These are phyloP conservation scores for Metschnikowia reukaufii DNA, from an alignment of 805 yeast genomes.

Conservation along the genomic window DNA sequence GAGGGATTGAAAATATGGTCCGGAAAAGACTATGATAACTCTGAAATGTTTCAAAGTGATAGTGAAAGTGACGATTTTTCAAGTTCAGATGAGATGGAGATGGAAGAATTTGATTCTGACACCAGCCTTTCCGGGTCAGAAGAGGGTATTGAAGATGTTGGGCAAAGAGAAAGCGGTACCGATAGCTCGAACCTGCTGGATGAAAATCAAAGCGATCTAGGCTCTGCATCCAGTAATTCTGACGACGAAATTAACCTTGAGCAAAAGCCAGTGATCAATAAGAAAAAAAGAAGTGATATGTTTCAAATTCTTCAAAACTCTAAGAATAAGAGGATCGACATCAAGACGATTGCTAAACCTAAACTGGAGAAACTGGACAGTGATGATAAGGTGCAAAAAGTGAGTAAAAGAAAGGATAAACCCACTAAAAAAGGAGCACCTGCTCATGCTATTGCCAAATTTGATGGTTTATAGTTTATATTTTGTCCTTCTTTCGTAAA, in stretches of 20 bases:
- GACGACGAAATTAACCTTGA: neutral
- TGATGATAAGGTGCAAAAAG: constrained; percentile 14
- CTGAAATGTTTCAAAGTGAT: constrained; percentile 1
- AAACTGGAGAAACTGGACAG: constrained; percentile 10
- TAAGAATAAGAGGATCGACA: constrained; percentile 21
- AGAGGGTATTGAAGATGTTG: neutral
- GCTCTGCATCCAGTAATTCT: neutral
- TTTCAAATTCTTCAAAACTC: constrained; percentile 14
- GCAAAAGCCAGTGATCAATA: constrained; percentile 2
- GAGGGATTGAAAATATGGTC: constrained; percentile 76
- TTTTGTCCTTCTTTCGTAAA: too few relatives aligned
- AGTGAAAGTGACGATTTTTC: constrained; percentile 2
- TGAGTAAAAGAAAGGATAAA: constrained; percentile 4
- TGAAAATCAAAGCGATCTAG: neutral
- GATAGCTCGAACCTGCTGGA: neutral
- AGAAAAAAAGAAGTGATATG: constrained; percentile 7
- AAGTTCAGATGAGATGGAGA: constrained; percentile 5
- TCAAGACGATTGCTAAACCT: constrained; percentile 20
- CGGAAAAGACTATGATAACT: neutral
- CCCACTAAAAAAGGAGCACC: constrained; percentile 15
- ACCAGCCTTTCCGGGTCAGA: neutral
- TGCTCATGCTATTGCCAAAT: constrained; percentile 32
- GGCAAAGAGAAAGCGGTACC: neutral
- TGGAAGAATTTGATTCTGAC: constrained; percentile 1
- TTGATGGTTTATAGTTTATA: constrained; percentile 51